Evolutionary conservation across 2,329 filamentous ascomycete genomes (phyloP).

Genomic region (Boeremia exigua): DNA sequence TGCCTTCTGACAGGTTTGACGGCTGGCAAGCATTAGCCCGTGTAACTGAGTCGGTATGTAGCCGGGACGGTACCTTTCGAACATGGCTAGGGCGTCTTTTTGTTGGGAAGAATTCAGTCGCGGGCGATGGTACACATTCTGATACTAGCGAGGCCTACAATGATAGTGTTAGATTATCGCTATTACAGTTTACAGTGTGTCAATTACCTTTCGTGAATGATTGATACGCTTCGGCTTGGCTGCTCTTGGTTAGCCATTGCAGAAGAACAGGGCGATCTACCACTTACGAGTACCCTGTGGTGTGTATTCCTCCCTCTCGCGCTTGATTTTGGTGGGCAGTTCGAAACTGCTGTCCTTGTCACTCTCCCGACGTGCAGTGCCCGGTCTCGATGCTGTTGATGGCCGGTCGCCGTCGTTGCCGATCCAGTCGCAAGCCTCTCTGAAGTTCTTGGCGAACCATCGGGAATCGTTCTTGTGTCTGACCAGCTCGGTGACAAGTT

Average conservation of each 20-base stretch:
- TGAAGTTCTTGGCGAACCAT: conserved; percentile 39
- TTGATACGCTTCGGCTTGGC: conserved; percentile 14
- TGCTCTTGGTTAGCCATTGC: not conserved
- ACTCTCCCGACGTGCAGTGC: conserved; percentile 20
- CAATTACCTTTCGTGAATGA: conserved; percentile 14
- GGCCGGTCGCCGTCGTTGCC: conserved; percentile 33
- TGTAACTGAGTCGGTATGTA: not conserved
- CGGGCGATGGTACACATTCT: conserved; percentile 4
- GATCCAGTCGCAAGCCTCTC: conserved; percentile 36
- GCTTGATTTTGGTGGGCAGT: conserved; percentile 28
- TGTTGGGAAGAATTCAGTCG: conserved; percentile 6
- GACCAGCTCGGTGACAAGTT: conserved; percentile 33
- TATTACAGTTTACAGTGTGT: not conserved
- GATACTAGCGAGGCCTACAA: conserved; percentile 9
- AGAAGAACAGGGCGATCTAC: not conserved
- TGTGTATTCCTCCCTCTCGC: conserved; percentile 33
- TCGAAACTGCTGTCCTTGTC: conserved; percentile 25
- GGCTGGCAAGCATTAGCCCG: conserved; percentile 1
- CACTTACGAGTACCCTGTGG: conserved; percentile 28
- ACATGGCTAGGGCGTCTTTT: conserved; percentile 12
- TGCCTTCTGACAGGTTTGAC: conserved; percentile 19
- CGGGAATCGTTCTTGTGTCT: conserved; percentile 32
- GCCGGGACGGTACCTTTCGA: conserved; percentile 9
- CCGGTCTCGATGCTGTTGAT: conserved; percentile 28
- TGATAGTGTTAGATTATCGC: not conserved